Evolutionary conservation across 306 rosid species (phyloP).

Genomic region (Rosa persica): DNA sequence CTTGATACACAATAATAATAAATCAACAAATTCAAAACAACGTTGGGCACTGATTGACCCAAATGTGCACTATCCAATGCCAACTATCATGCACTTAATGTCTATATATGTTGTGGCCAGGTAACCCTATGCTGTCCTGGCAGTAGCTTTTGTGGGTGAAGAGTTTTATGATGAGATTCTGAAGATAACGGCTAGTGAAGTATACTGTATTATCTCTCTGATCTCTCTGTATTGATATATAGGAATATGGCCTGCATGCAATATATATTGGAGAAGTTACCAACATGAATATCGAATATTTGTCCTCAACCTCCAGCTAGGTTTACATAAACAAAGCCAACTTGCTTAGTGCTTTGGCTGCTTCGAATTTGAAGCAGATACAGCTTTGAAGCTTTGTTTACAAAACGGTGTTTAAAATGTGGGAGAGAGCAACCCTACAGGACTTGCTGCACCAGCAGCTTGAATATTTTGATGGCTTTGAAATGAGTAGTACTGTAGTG

Average conservation of each 20-base stretch:
- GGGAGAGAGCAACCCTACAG: not conserved
- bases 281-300: conserved; percentile 7
- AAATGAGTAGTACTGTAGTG: not conserved
- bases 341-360: conserved; percentile 3
- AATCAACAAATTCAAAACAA: not conserved
- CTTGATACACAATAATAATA: not conserved
- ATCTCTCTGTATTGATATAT: not conserved
- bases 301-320: conserved; percentile 12
- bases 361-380: not conserved
- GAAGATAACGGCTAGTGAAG: conserved; percentile 9
- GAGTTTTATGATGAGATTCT: conserved; percentile 7
- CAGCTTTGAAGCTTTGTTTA: conserved; percentile 5
- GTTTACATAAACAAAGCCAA: conserved; percentile 4
- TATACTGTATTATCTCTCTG: not conserved
- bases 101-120: not conserved
- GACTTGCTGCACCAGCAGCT: not conserved
- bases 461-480: not conserved
- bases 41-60: not conserved
- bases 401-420: not conserved
- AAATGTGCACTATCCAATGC: not conserved
- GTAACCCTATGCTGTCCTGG: not conserved
- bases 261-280: conserved; percentile 10
- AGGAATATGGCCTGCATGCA: conserved; percentile 11
- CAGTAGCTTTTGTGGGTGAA: conserved; percentile 1
- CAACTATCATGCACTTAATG: conserved; percentile 10